These are phyloP conservation scores for Didymella lethalis DNA, from an alignment of 2,329 filamentous ascomycete genomes.

Conservation along the genomic window DNA sequence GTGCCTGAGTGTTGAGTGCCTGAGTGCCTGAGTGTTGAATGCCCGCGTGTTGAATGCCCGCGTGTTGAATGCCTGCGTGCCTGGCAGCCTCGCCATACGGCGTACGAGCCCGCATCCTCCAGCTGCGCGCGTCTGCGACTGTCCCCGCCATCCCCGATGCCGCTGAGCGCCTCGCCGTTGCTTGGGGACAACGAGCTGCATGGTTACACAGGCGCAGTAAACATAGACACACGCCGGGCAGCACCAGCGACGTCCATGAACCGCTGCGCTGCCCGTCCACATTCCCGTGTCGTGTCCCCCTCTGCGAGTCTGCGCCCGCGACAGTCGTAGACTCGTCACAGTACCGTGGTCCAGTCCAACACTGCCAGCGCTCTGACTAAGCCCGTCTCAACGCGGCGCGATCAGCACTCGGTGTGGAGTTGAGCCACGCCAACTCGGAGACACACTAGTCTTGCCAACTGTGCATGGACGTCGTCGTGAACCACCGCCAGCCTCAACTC, in stretches of 20 bases:
- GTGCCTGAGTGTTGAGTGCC: too few relatives aligned
- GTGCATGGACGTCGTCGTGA: constrained; percentile 6
- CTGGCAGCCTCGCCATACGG: background rate
- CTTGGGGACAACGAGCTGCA: constrained; percentile 4
- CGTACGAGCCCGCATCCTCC: background rate
- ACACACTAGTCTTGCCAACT: constrained; percentile 3
- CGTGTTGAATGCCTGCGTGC: too few relatives aligned
- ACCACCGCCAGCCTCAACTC: constrained; percentile 9
- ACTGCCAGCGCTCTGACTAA: constrained; percentile 6
- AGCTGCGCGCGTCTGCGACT: background rate
- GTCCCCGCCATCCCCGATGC: background rate
- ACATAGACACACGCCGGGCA: background rate
- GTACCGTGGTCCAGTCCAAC: background rate
- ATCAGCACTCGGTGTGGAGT: background rate
- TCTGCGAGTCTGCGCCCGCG: background rate
- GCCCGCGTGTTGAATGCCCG: too few relatives aligned
- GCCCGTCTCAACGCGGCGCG: constrained; percentile 1
- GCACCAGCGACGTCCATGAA: too few relatives aligned
- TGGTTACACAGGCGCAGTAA: constrained; percentile 11
- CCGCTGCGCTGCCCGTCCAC: background rate
- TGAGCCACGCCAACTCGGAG: background rate
- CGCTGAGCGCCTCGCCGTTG: constrained; percentile 1
- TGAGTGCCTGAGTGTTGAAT: too few relatives aligned
- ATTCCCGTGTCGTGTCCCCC: background rate
- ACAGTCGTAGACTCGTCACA: too few relatives aligned